Percentiles rank a stretch among this genome's conserved stretches.
Conservation (phyloP, 345 rosid species). For the Clausena lansium region DNA sequence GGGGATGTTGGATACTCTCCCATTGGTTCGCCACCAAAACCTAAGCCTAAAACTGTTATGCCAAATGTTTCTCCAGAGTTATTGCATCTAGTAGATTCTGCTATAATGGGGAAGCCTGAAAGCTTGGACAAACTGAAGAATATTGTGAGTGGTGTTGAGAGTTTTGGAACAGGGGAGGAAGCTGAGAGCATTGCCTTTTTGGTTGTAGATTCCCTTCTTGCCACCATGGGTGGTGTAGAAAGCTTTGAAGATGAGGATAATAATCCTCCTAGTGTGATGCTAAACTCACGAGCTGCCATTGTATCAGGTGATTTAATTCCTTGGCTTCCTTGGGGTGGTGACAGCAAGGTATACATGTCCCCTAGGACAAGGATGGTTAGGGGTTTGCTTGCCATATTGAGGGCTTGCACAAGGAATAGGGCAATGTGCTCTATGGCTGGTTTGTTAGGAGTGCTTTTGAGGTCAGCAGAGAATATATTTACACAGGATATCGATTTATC, state of each 20-base stretch:
- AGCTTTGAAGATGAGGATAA: constrained; percentile 92
- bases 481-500: constrained; percentile 50
- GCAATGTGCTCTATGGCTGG: constrained; percentile 98
- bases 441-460: constrained; percentile 77
- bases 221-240: constrained; percentile 99
- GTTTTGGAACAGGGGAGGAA: constrained; percentile 74
- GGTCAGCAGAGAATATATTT: constrained; percentile 79
- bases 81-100: constrained; percentile 97
- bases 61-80: constrained; percentile 98
- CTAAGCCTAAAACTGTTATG: constrained; percentile 65
- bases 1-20: constrained; percentile 51
- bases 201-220: constrained; percentile 95
- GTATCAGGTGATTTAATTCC: constrained; percentile 95
- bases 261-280: constrained; percentile 98
- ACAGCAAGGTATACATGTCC: constrained; percentile 69
- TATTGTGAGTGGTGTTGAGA: constrained; percentile 76
- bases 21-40: constrained; percentile 60
- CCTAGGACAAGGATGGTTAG: constrained; percentile 90
- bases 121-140: constrained; percentile 85
- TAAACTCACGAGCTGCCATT: constrained; percentile 94
- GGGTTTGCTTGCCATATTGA: constrained; percentile 88
- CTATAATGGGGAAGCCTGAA: constrained; percentile 97
- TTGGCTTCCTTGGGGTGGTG: constrained; percentile 81
- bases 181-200: constrained; percentile 72
- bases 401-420: constrained; percentile 98